Percentiles rank a stretch among this genome's conserved stretches.
Conservation (phyloP, 108 stramenopile genomes). For the Chaetoceros muelleri region DNA sequence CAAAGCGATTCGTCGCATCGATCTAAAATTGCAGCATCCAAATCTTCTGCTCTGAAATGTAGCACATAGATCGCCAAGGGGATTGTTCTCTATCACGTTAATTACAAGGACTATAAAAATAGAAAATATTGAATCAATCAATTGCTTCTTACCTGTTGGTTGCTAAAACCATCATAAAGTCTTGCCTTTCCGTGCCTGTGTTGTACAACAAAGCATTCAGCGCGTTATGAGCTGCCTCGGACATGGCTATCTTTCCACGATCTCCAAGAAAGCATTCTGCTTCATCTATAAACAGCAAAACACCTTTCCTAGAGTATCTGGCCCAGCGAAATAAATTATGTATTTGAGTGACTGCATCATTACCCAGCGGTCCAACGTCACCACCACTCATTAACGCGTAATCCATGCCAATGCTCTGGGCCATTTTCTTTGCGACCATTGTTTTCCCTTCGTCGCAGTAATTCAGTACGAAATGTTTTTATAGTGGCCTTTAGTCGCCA, state of each 20-base stretch:
- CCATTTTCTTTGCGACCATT: slow-evolving; percentile 48
- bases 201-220: slow-evolving; percentile 75
- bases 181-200: slow-evolving; percentile 57
- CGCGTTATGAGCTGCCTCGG: slow-evolving; percentile 54
- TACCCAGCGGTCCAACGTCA: slow-evolving; percentile 77
- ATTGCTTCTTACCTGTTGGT: slow-evolving; percentile 36
- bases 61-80: neutral
- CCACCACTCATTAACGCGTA: slow-evolving; percentile 84
- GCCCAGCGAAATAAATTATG: slow-evolving; percentile 77
- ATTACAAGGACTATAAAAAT: too few species aligned
- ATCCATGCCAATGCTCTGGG: slow-evolving; percentile 56
- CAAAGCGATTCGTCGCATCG: slow-evolving; percentile 64
- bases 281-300: slow-evolving; percentile 81
- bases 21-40: slow-evolving; percentile 73
- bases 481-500: too few species aligned
- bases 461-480: slow-evolving; percentile 1
- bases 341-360: slow-evolving; percentile 72
- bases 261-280: slow-evolving; percentile 74
- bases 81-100: too few species aligned
- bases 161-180: slow-evolving; percentile 80
- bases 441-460: slow-evolving; percentile 30
- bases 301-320: slow-evolving; percentile 36
- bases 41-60: slow-evolving; percentile 38
- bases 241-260: slow-evolving; percentile 27
- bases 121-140: slow-evolving; percentile 6